A percentile compares a stretch with the other conserved stretches of the same genome.
phyloP scores from a whole-genome alignment of 1,139 yeast species.

The Zygosaccharomyces pseudobailii region DNA sequence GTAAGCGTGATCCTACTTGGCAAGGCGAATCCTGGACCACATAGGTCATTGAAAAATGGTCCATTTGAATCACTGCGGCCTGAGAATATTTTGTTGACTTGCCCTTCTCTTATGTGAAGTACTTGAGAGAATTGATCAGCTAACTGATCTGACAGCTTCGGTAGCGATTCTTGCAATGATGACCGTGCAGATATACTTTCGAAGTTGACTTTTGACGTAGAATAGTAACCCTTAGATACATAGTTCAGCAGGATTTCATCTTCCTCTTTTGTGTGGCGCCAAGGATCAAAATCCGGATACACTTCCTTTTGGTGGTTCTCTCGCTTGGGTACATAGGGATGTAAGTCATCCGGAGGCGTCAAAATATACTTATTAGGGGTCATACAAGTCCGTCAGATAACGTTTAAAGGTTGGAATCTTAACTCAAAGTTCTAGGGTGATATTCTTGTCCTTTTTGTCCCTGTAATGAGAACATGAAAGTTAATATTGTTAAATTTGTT shows the following conservation, averaged over 20 bases:
- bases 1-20: constrained; percentile 71
- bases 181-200: constrained; percentile 56
- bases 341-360: constrained; percentile 33
- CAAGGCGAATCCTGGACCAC: constrained; percentile 31
- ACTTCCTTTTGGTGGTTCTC: constrained; percentile 9
- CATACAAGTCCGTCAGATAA: constrained; percentile 15
- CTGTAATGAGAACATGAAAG: background rate
- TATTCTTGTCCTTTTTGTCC: background rate
- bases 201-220: constrained; percentile 51
- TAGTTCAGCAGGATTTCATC: constrained; percentile 46
- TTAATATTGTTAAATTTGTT: constrained; percentile 1
- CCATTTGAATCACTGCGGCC: constrained; percentile 4
- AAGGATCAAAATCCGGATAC: constrained; percentile 76
- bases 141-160: constrained; percentile 53
- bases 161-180: constrained; percentile 41
- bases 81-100: constrained; percentile 62
- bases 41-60: constrained; percentile 18
- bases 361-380: constrained; percentile 31
- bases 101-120: constrained; percentile 57
- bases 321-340: constrained; percentile 24
- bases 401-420: background rate
- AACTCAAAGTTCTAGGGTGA: no score
- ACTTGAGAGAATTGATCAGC: constrained; percentile 62
- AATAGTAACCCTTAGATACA: constrained; percentile 56
- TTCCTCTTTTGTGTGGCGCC: constrained; percentile 62